Evolutionary conservation across 805 yeast species (phyloP).

Genomic region (Pichia heedii): DNA sequence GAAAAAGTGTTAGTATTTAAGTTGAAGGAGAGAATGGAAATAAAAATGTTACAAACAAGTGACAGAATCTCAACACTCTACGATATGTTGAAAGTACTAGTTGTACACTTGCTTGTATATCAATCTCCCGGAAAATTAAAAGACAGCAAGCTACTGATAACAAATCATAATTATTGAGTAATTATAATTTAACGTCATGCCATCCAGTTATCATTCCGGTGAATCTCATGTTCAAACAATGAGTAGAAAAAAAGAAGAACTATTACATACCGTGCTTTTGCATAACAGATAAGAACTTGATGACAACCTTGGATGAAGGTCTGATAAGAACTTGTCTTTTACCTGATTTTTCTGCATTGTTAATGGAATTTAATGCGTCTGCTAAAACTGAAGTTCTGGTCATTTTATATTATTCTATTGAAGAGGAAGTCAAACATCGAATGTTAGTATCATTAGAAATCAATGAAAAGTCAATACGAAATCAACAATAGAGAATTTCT

Average conservation of each 20-base stretch:
- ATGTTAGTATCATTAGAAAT: slow-evolving; percentile 7
- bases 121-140: slow-evolving; percentile 92
- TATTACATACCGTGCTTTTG: slow-evolving; percentile 82
- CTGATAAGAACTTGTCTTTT: slow-evolving; percentile 97
- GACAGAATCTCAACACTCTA: neutral
- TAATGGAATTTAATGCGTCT: slow-evolving; percentile 96
- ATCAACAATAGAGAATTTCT: no score
- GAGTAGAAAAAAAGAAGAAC: neutral
- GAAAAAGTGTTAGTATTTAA: slow-evolving; percentile 1
- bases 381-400: slow-evolving; percentile 98
- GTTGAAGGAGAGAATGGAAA: neutral
- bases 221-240: slow-evolving; percentile 5
- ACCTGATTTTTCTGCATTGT: slow-evolving; percentile 99
- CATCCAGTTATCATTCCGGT: slow-evolving; percentile 99
- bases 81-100: neutral
- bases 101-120: slow-evolving; percentile 13
- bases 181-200: slow-evolving; percentile 51
- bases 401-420: slow-evolving; percentile 41
- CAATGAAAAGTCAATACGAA: no score
- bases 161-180: slow-evolving; percentile 17
- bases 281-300: slow-evolving; percentile 94
- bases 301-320: slow-evolving; percentile 97
- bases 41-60: slow-evolving; percentile 1
- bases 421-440: neutral
- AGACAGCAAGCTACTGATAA: slow-evolving; percentile 80